phyloP scores from a whole-genome alignment of 2,329 filamentous ascomycete genomes.

The Proliferodiscus dingleyae region DNA sequence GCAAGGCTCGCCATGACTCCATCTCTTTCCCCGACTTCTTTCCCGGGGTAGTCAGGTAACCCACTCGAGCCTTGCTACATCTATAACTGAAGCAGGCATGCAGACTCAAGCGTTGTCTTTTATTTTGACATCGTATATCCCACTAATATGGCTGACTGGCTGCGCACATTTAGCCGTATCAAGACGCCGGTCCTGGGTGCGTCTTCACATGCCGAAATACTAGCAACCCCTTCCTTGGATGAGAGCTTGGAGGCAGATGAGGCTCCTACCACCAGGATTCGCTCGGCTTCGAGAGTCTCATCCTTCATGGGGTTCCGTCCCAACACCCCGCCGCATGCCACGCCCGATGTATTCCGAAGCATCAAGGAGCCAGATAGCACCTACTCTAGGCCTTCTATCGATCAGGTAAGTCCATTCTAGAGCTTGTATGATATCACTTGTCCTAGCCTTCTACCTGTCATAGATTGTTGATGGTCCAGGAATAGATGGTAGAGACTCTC shows the following conservation, averaged over 20 bases:
- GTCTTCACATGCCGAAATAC: conserved; percentile 5
- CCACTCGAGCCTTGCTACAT: no score
- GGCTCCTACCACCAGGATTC: conserved; percentile 8
- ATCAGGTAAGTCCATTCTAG: conserved; percentile 13
- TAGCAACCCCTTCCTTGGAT: conserved; percentile 10
- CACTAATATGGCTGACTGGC: conserved; percentile 25
- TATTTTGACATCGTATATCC: background rate
- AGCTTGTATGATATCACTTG: background rate
- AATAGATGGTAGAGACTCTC: conserved; percentile 27
- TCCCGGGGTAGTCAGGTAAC: no score
- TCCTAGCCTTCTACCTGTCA: background rate
- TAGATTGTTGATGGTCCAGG: background rate
- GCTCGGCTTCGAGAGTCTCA: conserved; percentile 22
- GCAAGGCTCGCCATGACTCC: no score
- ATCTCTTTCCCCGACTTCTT: no score
- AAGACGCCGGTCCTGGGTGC: conserved; percentile 15
- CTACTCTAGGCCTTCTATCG: conserved; percentile 28
- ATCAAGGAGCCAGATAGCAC: conserved; percentile 22
- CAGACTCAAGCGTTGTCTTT: no score
- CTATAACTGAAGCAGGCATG: no score
- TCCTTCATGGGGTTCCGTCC: conserved; percentile 22
- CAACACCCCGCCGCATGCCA: conserved; percentile 9
- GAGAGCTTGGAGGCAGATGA: conserved; percentile 19
- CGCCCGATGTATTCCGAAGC: conserved; percentile 17
- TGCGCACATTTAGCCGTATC: conserved; percentile 24